A percentile compares a stretch with the other conserved stretches of the same genome.
Evolutionary conservation across 192 early-diverging fungal genomes (phyloP).

Genomic region (Backusella psychrophila): DNA sequence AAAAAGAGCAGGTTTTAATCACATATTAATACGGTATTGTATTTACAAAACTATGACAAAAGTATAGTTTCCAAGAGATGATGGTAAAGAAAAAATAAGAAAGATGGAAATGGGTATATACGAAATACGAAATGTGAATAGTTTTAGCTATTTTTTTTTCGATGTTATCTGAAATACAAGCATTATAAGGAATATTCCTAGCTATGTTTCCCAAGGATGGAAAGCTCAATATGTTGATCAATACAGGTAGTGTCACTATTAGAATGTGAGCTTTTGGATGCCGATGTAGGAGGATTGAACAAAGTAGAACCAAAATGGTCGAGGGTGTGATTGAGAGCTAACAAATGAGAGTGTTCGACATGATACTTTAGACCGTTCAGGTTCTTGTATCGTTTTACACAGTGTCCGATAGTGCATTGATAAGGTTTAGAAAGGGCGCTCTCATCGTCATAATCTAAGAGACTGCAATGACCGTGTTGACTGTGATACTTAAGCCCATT

Average conservation of each 20-base stretch:
- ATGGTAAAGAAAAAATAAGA: not conserved
- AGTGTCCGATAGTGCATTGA: conserved; percentile 74
- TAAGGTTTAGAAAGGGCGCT: conserved; percentile 65
- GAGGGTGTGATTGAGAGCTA: conserved; percentile 34
- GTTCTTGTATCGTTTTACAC: conserved; percentile 96
- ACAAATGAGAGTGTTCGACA: conserved; percentile 81
- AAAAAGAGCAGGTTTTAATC: not conserved
- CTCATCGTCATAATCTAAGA: conserved; percentile 48
- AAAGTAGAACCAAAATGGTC: conserved; percentile 25
- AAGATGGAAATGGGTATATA: not conserved
- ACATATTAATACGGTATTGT: not conserved
- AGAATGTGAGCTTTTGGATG: not conserved
- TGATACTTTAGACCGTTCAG: conserved; percentile 96
- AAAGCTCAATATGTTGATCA: not conserved
- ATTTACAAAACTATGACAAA: not conserved
- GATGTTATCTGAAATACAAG: not conserved
- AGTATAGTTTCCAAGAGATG: not conserved
- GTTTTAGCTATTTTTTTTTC: not conserved
- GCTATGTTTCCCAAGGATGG: not conserved
- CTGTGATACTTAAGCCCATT: conserved; percentile 99
- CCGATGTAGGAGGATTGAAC: not conserved
- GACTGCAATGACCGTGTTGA: conserved; percentile 84
- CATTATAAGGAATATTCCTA: not conserved
- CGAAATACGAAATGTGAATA: not conserved
- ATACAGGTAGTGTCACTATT: not conserved